Base-by-base conservation (phyloP, 2,329 filamentous ascomycete species). In the Colletotrichum gigasporum region DNA sequence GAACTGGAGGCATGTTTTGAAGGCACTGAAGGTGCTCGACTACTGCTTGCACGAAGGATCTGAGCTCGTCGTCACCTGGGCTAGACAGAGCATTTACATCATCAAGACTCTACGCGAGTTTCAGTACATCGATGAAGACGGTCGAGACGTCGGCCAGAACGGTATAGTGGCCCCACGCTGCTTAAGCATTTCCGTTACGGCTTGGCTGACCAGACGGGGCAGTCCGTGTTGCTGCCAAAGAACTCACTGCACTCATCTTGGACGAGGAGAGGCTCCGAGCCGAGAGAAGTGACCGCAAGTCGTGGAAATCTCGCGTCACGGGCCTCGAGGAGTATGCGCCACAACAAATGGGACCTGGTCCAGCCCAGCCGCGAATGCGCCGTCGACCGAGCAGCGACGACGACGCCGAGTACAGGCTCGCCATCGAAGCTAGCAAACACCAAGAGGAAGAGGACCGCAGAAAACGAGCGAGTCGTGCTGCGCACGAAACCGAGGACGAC, bases 31-130 rank as follows among this genome's bases (percentile, higher is more conserved):
- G 78, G 96, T 99, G 55, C 86, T 98, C 62, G 96, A 99, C 79
- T 99, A 99, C 80, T 97, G 94, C 80, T 85, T 99, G 61, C 96
- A 99, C 76, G 96, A 99, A 78, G 96, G 96, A 48, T 97, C 94
- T 1, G 96, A 98, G 79, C 83, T 97, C 68, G 93, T 97, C 32
- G 96, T 99, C 52, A 97, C 95, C 4, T 99, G 96, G 96, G 94
- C 94, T 68, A 91, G 94, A 73, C 96, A 98, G 83, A 98, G 97
- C 76, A 90, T 97, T 69, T 99, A 97, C 80, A 96, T 99, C 79
- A 97, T 99, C 83, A 98, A 97, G 84, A 99, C 96, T 28, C 80
- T 99, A 76, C 91, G 96, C 75, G 96, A 99, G 79, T 99, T 99
- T 73, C 92, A 96, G 75, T 97, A 98, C 76, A 88, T 97, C 54